These are phyloP conservation scores for Meyerozyma athensensis DNA, from an alignment of 1,139 yeast species.

Conservation along the genomic window DNA sequence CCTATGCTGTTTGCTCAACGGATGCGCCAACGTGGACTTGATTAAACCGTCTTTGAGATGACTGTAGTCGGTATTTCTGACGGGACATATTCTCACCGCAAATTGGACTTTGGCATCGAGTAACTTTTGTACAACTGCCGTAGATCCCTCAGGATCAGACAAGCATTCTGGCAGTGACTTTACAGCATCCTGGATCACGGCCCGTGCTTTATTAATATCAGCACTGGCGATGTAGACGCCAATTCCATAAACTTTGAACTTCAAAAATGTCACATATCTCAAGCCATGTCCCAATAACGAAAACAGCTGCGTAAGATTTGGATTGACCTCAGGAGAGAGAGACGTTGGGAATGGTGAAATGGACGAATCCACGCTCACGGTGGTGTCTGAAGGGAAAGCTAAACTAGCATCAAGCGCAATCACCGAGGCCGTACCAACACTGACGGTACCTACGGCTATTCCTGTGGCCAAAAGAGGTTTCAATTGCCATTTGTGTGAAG, in stretches of 20 bases:
- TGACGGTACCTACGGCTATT: background rate
- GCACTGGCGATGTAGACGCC: constrained; percentile 70
- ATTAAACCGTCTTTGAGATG: constrained; percentile 88
- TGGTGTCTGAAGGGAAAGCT: background rate
- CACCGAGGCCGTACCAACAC: background rate
- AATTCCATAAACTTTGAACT: constrained; percentile 81
- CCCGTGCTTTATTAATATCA: constrained; percentile 47
- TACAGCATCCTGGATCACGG: constrained; percentile 18
- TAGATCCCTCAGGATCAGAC: constrained; percentile 31
- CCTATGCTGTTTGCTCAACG: constrained; percentile 33
- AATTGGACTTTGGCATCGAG: constrained; percentile 59
- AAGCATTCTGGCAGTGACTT: constrained; percentile 34
- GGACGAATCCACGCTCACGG: constrained; percentile 43
- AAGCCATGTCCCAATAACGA: constrained; percentile 73
- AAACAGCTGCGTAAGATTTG: constrained; percentile 25
- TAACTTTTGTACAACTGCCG: constrained; percentile 49
- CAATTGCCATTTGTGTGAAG: background rate
- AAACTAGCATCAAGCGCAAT: background rate
- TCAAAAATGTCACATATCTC: constrained; percentile 74
- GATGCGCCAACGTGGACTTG: constrained; percentile 63
- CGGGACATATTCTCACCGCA: constrained; percentile 75
- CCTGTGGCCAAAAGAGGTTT: background rate
- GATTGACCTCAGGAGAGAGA: constrained; percentile 18
- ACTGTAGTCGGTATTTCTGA: constrained; percentile 82
- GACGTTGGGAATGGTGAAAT: constrained; percentile 49